phyloP scores from a whole-genome alignment of 441 rosid species.

The Croton laevigatus region DNA sequence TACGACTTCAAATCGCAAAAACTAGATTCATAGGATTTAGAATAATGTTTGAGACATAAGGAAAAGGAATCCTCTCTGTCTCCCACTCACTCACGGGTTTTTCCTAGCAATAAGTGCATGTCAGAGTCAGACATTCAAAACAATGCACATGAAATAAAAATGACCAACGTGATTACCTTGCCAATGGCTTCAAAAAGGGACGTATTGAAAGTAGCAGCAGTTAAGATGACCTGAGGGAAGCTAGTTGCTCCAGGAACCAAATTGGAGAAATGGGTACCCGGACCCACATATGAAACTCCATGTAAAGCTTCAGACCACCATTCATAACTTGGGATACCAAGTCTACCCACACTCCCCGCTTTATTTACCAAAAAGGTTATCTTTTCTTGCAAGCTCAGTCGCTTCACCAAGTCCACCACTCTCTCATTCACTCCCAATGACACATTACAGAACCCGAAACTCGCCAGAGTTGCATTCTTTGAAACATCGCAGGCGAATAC shows the following conservation, averaged over 20 bases:
- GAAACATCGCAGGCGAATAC: constrained; percentile 72
- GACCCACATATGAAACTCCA: constrained; percentile 81
- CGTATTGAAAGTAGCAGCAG: constrained; percentile 85
- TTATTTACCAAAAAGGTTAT: constrained; percentile 43
- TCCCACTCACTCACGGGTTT: too few species aligned
- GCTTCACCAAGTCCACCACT: constrained; percentile 63
- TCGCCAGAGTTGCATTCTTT: constrained; percentile 39
- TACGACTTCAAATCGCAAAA: background rate
- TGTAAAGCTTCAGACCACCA: constrained; percentile 99
- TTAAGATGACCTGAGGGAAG: constrained; percentile 88
- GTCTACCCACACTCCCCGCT: constrained; percentile 55
- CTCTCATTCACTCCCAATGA: constrained; percentile 37
- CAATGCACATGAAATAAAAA: background rate
- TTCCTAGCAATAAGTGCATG: too few species aligned
- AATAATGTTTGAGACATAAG: too few species aligned
- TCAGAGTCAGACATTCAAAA: too few species aligned
- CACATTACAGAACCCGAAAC: constrained; percentile 55
- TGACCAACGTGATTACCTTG: constrained; percentile 38
- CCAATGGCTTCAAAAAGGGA: constrained; percentile 83
- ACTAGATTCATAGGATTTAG: background rate
- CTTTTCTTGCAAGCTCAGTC: constrained; percentile 77
- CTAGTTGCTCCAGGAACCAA: constrained; percentile 87
- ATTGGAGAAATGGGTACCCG: constrained; percentile 54
- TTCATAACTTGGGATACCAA: constrained; percentile 75
- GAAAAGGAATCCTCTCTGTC: too few species aligned